These are phyloP conservation scores for Dothideomycetidae sp. DNA, from an alignment of 2,329 filamentous ascomycete genomes.

Conservation along the genomic window DNA sequence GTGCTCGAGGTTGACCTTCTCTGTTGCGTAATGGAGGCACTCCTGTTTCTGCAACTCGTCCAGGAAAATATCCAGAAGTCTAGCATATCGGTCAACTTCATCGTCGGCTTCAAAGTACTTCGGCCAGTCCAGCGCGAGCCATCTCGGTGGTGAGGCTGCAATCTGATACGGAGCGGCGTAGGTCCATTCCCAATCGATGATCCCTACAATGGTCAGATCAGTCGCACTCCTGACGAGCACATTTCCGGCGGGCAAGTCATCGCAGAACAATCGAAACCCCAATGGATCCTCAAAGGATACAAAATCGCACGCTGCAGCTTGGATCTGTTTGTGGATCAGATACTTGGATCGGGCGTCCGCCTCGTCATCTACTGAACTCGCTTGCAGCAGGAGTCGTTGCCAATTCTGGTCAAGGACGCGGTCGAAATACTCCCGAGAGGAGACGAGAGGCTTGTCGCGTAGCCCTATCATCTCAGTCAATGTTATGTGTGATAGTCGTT, in stretches of 20 bases:
- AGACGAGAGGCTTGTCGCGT: too few species aligned
- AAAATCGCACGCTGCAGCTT: constrained; percentile 12
- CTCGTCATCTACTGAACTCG: constrained; percentile 15
- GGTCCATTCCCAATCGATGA: constrained; percentile 17
- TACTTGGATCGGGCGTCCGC: constrained; percentile 18
- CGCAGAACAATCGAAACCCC: constrained; percentile 11
- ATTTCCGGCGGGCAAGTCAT: constrained; percentile 15
- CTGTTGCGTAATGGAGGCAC: neutral
- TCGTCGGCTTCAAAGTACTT: neutral
- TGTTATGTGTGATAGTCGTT: too few species aligned
- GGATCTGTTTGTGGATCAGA: constrained; percentile 15
- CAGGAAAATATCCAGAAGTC: neutral
- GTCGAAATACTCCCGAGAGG: too few species aligned
- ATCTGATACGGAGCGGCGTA: constrained; percentile 15
- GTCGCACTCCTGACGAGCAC: constrained; percentile 14
- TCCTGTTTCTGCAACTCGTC: neutral
- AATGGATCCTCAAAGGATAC: constrained; percentile 2
- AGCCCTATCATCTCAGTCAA: too few species aligned
- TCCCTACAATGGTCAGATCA: constrained; percentile 14
- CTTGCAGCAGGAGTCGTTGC: constrained; percentile 16
- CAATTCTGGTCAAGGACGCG: constrained; percentile 15
- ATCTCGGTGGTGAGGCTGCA: constrained; percentile 12
- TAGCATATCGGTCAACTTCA: neutral
- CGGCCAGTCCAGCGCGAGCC: neutral
- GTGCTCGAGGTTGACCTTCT: too few species aligned